phyloP scores from a whole-genome alignment of 345 rosid genomes.

The Euclidium syriacum region DNA sequence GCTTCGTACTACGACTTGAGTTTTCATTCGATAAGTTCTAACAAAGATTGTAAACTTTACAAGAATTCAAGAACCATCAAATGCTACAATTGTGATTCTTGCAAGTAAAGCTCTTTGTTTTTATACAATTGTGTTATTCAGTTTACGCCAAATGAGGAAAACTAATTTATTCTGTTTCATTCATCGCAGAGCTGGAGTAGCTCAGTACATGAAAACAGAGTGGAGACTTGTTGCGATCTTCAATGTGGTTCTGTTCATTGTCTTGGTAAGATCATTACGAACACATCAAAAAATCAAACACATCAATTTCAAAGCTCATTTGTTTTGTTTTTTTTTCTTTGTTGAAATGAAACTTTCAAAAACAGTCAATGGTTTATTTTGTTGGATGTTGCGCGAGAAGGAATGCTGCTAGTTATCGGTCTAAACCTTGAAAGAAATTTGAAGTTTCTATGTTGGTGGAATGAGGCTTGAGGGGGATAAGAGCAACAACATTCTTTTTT shows the following conservation, averaged over 20 bases:
- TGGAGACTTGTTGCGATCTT: slow-evolving; percentile 91
- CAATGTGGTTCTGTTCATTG: slow-evolving; percentile 57
- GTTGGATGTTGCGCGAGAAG: slow-evolving; percentile 94
- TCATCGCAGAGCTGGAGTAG: slow-evolving; percentile 82
- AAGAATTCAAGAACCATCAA: slow-evolving; percentile 57
- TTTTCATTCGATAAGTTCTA: slow-evolving; percentile 75
- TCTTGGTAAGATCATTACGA: slow-evolving; percentile 51
- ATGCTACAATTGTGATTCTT: slow-evolving; percentile 89
- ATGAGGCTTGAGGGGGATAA: neutral
- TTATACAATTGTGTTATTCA: neutral
- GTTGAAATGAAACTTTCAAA: neutral
- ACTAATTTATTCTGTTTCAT: neutral
- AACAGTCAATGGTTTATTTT: slow-evolving; percentile 71
- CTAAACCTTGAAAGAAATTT: slow-evolving; percentile 50
- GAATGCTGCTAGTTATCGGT: slow-evolving; percentile 43
- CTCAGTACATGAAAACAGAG: slow-evolving; percentile 88
- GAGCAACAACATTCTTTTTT: slow-evolving; percentile 4
- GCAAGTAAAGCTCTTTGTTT: slow-evolving; percentile 57
- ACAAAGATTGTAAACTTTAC: slow-evolving; percentile 82
- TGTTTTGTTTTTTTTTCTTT: neutral
- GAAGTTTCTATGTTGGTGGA: slow-evolving; percentile 1
- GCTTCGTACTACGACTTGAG: slow-evolving; percentile 81
- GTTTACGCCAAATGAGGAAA: neutral
- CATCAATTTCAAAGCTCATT: too few relatives aligned
- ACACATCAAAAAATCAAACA: neutral